phyloP scores from a whole-genome alignment of 164 flowering plant genomes.

The Nymphaea thermarum region DNA sequence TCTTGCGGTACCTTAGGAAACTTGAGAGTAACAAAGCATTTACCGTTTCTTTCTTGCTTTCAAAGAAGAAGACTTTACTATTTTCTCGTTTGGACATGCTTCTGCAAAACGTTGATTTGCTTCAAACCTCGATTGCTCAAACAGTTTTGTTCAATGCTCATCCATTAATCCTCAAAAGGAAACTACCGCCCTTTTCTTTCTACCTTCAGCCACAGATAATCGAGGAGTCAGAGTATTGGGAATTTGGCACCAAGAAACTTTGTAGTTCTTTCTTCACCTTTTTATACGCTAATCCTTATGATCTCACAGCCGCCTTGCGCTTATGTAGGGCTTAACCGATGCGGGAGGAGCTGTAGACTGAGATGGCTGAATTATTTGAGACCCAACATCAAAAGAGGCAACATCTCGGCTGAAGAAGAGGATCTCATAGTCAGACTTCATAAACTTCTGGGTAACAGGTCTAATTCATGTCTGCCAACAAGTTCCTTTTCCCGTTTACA shows the following conservation, averaged over 20 bases:
- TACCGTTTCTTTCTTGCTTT: too few relatives aligned
- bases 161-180: too few relatives aligned
- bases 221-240: too few relatives aligned
- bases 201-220: too few relatives aligned
- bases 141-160: too few relatives aligned
- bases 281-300: neutral
- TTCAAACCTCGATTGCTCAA: too few relatives aligned
- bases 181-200: too few relatives aligned
- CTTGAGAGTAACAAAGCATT: neutral
- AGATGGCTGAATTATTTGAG: constrained; percentile 12
- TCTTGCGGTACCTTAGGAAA: neutral
- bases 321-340: constrained; percentile 8
- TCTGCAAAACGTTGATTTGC: too few relatives aligned
- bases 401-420: constrained; percentile 12
- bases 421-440: constrained; percentile 9
- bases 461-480: neutral
- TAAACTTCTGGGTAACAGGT: constrained; percentile 13
- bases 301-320: neutral
- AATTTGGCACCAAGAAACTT: too few relatives aligned
- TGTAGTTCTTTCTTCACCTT: neutral
- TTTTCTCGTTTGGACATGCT: too few relatives aligned
- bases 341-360: constrained; percentile 11
- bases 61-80: too few relatives aligned
- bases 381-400: constrained; percentile 11
- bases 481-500: neutral